Base-by-base conservation (phyloP, 805 yeast species). In the Nakazawaea molendinolei region DNA sequence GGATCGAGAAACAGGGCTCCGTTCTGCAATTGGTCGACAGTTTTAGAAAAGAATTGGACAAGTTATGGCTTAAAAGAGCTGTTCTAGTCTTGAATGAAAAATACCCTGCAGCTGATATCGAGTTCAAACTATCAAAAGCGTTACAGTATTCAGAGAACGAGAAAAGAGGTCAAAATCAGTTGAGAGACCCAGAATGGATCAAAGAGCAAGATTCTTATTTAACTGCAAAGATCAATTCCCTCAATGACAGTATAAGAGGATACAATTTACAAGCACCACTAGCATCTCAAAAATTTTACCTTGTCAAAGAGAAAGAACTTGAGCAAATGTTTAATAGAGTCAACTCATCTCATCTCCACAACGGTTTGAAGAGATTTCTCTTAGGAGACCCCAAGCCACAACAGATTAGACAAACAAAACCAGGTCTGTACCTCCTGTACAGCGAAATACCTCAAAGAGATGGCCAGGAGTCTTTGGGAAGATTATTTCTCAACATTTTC, bases 1-100 rank as follows among this genome's bases (percentile, higher is more conserved):
- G 96, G 96, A 79, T 87, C 24, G 95, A 86, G 47, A 78, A 74
- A 38, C 92, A 84, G 53, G 64, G 72, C 14, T 66, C 73, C 2
- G 73, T 80, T 4, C 67, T 70, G 28, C 41, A 48, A 2, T 72
- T 71, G 24, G 64, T 82, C 7, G 51, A 47, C 3, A 49, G 49
- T 0, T 75, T 84, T 36, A 56, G 87, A 35, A 42, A 45, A 0
- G 63, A 63, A 23, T 37, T 79, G 21, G 68, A 62, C 27, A 36
- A 48, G 2, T 57, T 58, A 20, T 74, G 74, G 74, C 36, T 53
- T 33, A 38, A 38, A 16, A 42, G 52, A 38, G 58, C 63, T 3
- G 52, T 63, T 4, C 47, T 43, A 38, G 36, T 45, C 17, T 45
- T 50, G 8, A 48, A 49, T 21, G 67, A 61, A 9, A 35, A 41